Base-by-base conservation (phyloP, 371 early-diverging fungal species). In the Rhizopus microsporus region DNA sequence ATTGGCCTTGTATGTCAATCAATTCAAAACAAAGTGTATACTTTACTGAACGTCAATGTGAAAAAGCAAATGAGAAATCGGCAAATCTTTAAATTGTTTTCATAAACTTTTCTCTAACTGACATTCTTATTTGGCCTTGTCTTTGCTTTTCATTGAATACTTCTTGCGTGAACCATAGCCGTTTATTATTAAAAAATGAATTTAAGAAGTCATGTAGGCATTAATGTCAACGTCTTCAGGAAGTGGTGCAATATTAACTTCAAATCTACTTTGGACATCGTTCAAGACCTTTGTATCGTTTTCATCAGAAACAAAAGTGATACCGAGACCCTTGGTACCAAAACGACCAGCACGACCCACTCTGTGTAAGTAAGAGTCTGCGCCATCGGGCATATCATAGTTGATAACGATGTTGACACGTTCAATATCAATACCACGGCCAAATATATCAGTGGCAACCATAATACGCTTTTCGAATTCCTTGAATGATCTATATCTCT, bases 291-390 rank as follows among this genome's bases (percentile, higher is more conserved):
- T 76, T 23, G 87, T 81, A 69, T 99, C 99, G 51, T 88, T 93
- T 16, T 90, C 89, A 32, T 88, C 89, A 13, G 95, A 82, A n/a
- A 98, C 93, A 80, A 99, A 97, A 6, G 96, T 96, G 55, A 99
- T 89, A 49, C 95, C 98, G 34, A 97, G 80, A 76, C 99, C 99
- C 85, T 96, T 94, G 69, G 99, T 98, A 76, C 98, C 99, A 77
- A 99, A 99, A 85, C 99, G 93, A 60, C 99, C 99, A 51, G 99
- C 98, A 87, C 99, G 94, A 53, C 99, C 99, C 39, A 99, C 93
- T 77, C 99, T 83, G 69, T 99, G 99, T 40, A 99, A 84, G 73
- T 99, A 99, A 31, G 94, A 81, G 69, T 98, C 98, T 13, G 96
- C 92, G 35, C 82, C 65, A 56, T 92, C 95, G 13, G 99, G 96